phyloP scores from a whole-genome alignment of 2,329 filamentous ascomycete species.

The Neonectria magnoliae region DNA sequence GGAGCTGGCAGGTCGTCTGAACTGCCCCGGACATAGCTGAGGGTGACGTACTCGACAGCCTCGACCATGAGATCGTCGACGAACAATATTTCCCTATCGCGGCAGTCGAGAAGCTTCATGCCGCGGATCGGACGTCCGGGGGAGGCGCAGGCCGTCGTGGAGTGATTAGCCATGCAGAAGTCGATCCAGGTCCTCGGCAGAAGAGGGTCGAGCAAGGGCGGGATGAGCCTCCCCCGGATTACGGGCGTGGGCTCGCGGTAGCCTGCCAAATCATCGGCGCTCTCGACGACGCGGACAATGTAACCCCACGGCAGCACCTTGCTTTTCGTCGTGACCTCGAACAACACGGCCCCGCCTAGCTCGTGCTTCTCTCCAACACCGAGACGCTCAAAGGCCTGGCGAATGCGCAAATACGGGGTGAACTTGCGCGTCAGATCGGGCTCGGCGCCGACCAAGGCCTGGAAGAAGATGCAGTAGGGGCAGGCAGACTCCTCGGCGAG shows the following conservation, averaged over 20 bases:
- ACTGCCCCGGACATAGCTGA: slow-evolving; percentile 50
- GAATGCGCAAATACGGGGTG: slow-evolving; percentile 51
- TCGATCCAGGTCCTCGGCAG: slow-evolving; percentile 49
- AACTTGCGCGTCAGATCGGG: slow-evolving; percentile 47
- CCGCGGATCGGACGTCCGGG: slow-evolving; percentile 36
- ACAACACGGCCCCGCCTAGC: slow-evolving; percentile 48
- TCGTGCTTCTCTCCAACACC: slow-evolving; percentile 50
- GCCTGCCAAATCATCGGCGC: slow-evolving; percentile 35
- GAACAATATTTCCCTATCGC: slow-evolving; percentile 42
- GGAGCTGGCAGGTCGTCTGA: slow-evolving; percentile 31
- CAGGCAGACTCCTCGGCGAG: slow-evolving; percentile 44
- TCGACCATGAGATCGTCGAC: slow-evolving; percentile 41
- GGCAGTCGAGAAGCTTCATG: slow-evolving; percentile 48
- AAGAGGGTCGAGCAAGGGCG: slow-evolving; percentile 43
- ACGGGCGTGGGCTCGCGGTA: slow-evolving; percentile 32
- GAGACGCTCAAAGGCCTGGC: slow-evolving; percentile 51
- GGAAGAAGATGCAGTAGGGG: slow-evolving; percentile 53
- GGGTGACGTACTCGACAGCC: slow-evolving; percentile 44
- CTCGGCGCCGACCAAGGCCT: slow-evolving; percentile 46
- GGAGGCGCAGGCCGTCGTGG: slow-evolving; percentile 34
- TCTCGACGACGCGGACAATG: slow-evolving; percentile 45
- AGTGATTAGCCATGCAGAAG: slow-evolving; percentile 47
- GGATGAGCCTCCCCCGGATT: slow-evolving; percentile 47
- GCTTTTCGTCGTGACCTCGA: slow-evolving; percentile 50
- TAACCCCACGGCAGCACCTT: slow-evolving; percentile 51